Conservation (phyloP, 495 filamentous ascomycete genomes). For the Hypoxylon crocopeplum region DNA sequence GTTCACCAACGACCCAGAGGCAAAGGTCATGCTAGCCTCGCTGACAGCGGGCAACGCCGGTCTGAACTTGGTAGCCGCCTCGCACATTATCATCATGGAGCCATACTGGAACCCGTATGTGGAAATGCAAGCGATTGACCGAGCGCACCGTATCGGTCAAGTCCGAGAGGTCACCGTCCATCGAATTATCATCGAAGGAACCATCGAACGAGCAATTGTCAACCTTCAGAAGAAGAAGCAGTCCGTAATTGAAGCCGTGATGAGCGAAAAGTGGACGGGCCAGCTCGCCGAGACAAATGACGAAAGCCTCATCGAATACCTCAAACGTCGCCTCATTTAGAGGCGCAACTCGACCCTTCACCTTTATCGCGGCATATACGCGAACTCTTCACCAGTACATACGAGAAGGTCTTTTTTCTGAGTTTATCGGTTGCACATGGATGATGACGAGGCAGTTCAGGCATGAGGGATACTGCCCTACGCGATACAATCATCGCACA, state of each 20-base stretch:
- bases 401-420: too few relatives aligned
- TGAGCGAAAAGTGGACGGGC: constrained; percentile 48
- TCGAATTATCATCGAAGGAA: constrained; percentile 74
- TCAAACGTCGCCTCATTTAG: too few relatives aligned
- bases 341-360: too few relatives aligned
- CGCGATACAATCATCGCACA: too few relatives aligned
- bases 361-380: too few relatives aligned
- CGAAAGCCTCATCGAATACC: too few relatives aligned
- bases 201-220: constrained; percentile 88
- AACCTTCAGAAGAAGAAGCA: constrained; percentile 82
- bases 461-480: too few relatives aligned
- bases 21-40: constrained; percentile 83
- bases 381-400: too few relatives aligned
- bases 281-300: too few relatives aligned
- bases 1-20: constrained; percentile 70
- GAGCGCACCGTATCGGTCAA: constrained; percentile 90
- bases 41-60: constrained; percentile 91
- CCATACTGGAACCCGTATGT: constrained; percentile 96
- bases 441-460: too few relatives aligned
- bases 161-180: constrained; percentile 77
- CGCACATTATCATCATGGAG: constrained; percentile 88
- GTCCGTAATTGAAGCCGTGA: constrained; percentile 73
- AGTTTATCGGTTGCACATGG: too few relatives aligned
- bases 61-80: constrained; percentile 83
- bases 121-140: constrained; percentile 91